Base-by-base conservation (phyloP, 768 basidiomycete genomes). In the Suillus spraguei region DNA sequence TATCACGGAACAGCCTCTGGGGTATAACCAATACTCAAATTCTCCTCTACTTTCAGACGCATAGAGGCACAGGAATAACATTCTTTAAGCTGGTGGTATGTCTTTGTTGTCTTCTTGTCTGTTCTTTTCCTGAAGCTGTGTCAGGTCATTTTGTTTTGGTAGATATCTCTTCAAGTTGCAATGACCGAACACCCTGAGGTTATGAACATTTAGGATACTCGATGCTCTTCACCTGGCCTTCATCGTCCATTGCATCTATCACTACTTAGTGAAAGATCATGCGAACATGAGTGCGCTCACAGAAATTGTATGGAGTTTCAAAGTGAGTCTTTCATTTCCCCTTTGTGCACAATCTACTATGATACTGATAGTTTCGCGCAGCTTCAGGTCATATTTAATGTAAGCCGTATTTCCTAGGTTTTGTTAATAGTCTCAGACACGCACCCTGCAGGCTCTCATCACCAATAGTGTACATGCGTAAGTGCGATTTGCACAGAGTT, bases 251-350 rank as follows among this genome's bases (percentile, higher is more conserved):
- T 52, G 28, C 28, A 28, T 52, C 50, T 32, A 52, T 17, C 32
- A 52, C 17, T 52, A 52, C 17, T 17, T 52, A 20, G 28, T 52
- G 28, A 52, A 1, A 9, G 10, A 20, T 24, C 28, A 32, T 28
- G 14, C 17, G 17, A 32, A 4, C 9, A 52, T 52, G 16, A 9
- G 50, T 52, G 16, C 50, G 17, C 28, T 52, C 28, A 32, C 28
- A 52, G 16, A 52, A 17, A 17, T 52, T 32, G 28, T 52, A 33
- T 78, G 78, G 79, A 24, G 41, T 22, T 47, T 64, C 4, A 47
- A 53, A 50, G 60, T 61, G 22, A n/a, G 20, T 35, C 10, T 28
- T 20, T 10, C 17, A 4, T 52, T 32, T 10, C 16, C 49, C 17
- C 50, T 10, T 3, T 52, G n/a, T n/a, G 50, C 28, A 32, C 49